These are phyloP conservation scores for Talaromyces albobiverticillius DNA, from an alignment of 2,329 filamentous ascomycete genomes.

Conservation along the genomic window DNA sequence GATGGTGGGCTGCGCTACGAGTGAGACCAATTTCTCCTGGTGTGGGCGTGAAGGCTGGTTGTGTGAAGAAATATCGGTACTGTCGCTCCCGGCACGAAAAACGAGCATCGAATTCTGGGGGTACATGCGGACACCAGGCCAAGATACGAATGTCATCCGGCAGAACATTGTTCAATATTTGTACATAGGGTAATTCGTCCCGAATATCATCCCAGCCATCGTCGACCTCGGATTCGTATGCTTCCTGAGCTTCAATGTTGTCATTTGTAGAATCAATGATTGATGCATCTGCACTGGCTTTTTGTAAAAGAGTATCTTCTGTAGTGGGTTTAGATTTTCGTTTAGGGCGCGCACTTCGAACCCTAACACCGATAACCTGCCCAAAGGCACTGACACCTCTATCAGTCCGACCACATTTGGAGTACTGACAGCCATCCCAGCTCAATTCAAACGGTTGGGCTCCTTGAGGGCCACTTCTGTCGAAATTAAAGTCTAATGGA, in stretches of 20 bases:
- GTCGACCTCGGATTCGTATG: constrained; percentile 14
- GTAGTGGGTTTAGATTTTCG: constrained; percentile 26
- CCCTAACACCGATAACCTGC: constrained; percentile 80
- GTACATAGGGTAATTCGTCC: constrained; percentile 82
- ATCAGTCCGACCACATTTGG: constrained; percentile 92
- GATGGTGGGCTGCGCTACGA: constrained; percentile 22
- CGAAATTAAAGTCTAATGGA: constrained; percentile 37
- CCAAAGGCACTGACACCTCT: constrained; percentile 94
- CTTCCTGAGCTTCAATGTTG: constrained; percentile 24
- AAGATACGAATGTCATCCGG: constrained; percentile 86
- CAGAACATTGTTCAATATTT: constrained; percentile 79
- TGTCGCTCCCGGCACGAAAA: constrained; percentile 89
- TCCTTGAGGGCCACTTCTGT: constrained; percentile 39
- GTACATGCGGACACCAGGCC: constrained; percentile 86
- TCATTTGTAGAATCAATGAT: constrained; percentile 16
- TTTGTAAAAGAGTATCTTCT: constrained; percentile 1
- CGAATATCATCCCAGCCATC: constrained; percentile 61
- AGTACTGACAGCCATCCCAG: constrained; percentile 84
- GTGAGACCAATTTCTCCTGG: constrained; percentile 54
- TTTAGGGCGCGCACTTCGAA: constrained; percentile 74
- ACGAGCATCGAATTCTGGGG: constrained; percentile 77
- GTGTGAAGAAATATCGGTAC: constrained; percentile 97
- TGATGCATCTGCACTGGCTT: constrained; percentile 17
- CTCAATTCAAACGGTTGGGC: constrained; percentile 52
- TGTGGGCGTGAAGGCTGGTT: constrained; percentile 76